A percentile compares a stretch with the other conserved stretches of the same genome.
Evolutionary conservation across 768 basidiomycete species (phyloP).

Genomic region (Boletales sp.): DNA sequence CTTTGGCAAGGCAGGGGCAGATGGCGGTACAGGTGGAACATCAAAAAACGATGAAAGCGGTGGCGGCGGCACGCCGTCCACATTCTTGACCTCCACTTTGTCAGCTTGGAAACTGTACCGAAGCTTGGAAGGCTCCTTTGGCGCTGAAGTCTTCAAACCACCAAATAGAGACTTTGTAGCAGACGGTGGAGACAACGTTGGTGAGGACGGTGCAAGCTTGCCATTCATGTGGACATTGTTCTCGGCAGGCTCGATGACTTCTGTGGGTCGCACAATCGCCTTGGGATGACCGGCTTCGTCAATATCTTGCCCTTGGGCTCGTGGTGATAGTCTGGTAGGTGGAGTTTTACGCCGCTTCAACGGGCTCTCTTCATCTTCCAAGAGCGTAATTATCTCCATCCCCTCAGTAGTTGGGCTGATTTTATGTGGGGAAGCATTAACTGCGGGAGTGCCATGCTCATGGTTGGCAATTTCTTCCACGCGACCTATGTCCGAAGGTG

Average conservation of each 20-base stretch:
- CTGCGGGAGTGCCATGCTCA: constrained; percentile 8
- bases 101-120: constrained; percentile 69
- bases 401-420: not conserved
- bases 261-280: constrained; percentile 29
- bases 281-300: constrained; percentile 28
- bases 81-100: constrained; percentile 31
- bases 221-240: constrained; percentile 14
- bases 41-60: constrained; percentile 17
- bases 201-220: constrained; percentile 5
- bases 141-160: constrained; percentile 49
- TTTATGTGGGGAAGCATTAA: constrained; percentile 14
- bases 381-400: constrained; percentile 37
- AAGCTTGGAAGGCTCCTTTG: constrained; percentile 77
- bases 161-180: constrained; percentile 20
- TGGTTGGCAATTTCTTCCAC: constrained; percentile 4
- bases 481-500: constrained; percentile 49
- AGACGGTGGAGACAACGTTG: constrained; percentile 19
- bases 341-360: constrained; percentile 49
- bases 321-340: constrained; percentile 1
- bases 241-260: constrained; percentile 39
- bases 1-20: not conserved
- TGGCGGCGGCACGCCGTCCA: constrained; percentile 6
- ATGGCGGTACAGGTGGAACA: constrained; percentile 25
- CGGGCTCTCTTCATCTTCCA: constrained; percentile 37
- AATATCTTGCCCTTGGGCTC: constrained; percentile 24